Conservation (phyloP, 768 basidiomycete species). For the Tylopilus vinaceipallidus region DNA sequence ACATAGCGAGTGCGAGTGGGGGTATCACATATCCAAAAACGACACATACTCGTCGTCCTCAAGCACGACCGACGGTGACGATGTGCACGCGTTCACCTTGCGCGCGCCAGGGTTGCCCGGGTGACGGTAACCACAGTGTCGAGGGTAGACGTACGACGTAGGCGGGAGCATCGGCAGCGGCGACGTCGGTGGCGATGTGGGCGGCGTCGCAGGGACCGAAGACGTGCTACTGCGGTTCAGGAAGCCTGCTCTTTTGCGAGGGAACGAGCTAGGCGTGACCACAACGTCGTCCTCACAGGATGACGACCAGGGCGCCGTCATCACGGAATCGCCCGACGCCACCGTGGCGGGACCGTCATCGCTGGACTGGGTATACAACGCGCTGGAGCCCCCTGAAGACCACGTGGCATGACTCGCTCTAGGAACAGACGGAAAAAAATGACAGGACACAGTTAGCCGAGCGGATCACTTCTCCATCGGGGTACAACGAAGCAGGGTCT, state of each 20-base stretch:
- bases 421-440: background rate
- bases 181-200: background rate
- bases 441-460: no score
- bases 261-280: no score
- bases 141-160: no score
- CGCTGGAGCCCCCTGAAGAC: slow-evolving; percentile 11
- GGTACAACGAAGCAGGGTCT: background rate
- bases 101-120: background rate
- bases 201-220: background rate
- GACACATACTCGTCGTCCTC: slow-evolving; percentile 25
- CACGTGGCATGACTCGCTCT: slow-evolving; percentile 13
- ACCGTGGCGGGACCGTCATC: background rate
- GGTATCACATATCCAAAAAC: slow-evolving; percentile 23
- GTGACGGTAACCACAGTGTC: no score
- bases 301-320: no score
- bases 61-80: slow-evolving; percentile 2
- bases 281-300: no score
- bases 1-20: background rate
- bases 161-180: no score
- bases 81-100: no score
- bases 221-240: background rate
- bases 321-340: slow-evolving; percentile 3
- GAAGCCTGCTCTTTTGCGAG: background rate
- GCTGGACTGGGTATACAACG: background rate
- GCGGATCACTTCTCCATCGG: no score